Evolutionary conservation across 768 basidiomycete genomes (phyloP), one percentile per base, ranked within the genome.

Genomic region (Pisolithus sp.): DNA sequence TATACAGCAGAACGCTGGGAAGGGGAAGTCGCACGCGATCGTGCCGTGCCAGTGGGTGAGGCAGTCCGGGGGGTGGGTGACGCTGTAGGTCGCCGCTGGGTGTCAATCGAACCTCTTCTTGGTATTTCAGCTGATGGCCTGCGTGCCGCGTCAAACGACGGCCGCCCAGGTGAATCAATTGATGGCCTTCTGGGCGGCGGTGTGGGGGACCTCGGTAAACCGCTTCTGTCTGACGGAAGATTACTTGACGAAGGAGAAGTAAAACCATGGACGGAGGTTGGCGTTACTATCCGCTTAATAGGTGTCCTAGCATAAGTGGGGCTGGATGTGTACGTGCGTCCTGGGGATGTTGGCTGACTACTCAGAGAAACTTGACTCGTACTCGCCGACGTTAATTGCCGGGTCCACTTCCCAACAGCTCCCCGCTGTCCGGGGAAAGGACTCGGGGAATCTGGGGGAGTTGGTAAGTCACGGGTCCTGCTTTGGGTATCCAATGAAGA

Each of bases 221-320:
- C 54, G 18, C 47, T 26, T 7, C 63, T 59, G 28, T 59, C 63
- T 8, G 76, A 65, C n/a, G 78, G 76, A 47, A 80, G 68, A 56
- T 79, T 76, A 2, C 80, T 75, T 3, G 77, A 65, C 4, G 83
- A 81, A 5, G 74, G 58, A 2, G 82, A 80, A 6, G 71, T 62
- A 18, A 76, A 59, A 26, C 74, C 73, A 53, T 76, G 74, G 48
- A 56, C 47, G 24, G 69, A 71, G 9, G 69, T 67, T 37, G 73
- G 74, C 26, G 75, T 73, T 13, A 71, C 60, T 10, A 68, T 67
- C 46, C 74, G 72, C 48, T 67, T 67, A 31, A 54, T 62, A 42
- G 73, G 70, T 1, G 77, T 71, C 23, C 76, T 74, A 41, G 75
- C 62, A 20, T 69, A 74, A 26, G 71, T 64, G 18, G 76, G 76